phyloP scores from a whole-genome alignment of 2,329 filamentous ascomycete genomes.

The Cercospora sp. region DNA sequence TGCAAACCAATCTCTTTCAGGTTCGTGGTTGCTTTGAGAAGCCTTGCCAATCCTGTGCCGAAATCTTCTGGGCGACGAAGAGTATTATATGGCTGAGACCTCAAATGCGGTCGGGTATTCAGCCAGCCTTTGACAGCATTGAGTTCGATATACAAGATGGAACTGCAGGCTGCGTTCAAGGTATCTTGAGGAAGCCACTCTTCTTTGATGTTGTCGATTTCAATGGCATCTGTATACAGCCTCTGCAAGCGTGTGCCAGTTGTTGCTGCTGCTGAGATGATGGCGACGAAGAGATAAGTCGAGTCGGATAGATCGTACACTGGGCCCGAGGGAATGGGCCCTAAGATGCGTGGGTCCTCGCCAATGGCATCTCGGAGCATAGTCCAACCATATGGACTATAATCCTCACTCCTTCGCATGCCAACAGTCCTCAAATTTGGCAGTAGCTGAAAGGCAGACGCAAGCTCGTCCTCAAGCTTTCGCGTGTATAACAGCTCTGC shows the following conservation, averaged over 20 bases:
- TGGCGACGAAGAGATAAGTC: slow-evolving; percentile 33
- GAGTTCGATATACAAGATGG: slow-evolving; percentile 36
- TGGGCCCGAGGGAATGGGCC: slow-evolving; percentile 28
- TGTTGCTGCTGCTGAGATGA: slow-evolving; percentile 28
- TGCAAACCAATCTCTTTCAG: slow-evolving; percentile 35
- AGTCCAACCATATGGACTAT: slow-evolving; percentile 36
- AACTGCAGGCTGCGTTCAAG: slow-evolving; percentile 28
- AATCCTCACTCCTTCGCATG: slow-evolving; percentile 37
- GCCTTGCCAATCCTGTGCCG: slow-evolving; percentile 26
- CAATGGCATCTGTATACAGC: slow-evolving; percentile 39
- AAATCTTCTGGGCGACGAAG: slow-evolving; percentile 19
- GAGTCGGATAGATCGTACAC: slow-evolving; percentile 27
- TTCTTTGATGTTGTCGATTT: slow-evolving; percentile 34
- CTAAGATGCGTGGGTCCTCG: slow-evolving; percentile 35
- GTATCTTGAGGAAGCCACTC: slow-evolving; percentile 22
- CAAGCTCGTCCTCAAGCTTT: slow-evolving; percentile 25
- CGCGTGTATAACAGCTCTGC: slow-evolving; percentile 19
- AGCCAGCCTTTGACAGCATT: slow-evolving; percentile 33
- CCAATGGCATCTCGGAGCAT: slow-evolving; percentile 29
- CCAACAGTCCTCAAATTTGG: slow-evolving; percentile 36
- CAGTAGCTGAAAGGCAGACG: slow-evolving; percentile 23
- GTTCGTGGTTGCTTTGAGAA: slow-evolving; percentile 29
- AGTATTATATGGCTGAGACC: slow-evolving; percentile 13
- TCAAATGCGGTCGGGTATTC: slow-evolving; percentile 3
- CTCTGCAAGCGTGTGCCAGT: slow-evolving; percentile 26